A percentile compares a stretch with the other conserved stretches of the same genome.
phyloP scores from a whole-genome alignment of 2,329 filamentous ascomycete species.

The Aspergillus jensenii region DNA sequence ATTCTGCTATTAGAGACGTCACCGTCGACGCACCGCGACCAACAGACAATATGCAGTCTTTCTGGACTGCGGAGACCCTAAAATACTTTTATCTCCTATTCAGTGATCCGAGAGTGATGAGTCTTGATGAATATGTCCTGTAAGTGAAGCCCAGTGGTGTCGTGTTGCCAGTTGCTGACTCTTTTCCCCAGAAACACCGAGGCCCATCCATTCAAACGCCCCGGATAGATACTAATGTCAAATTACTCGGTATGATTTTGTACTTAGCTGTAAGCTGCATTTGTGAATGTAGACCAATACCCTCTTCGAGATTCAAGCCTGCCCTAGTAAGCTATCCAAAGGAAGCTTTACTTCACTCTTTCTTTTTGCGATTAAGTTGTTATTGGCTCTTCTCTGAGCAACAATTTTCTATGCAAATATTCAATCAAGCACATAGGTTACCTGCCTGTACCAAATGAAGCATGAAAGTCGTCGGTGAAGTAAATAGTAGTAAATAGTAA shows the following conservation, averaged over 20 bases:
- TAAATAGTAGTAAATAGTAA: not conserved
- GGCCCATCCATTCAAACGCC: constrained; percentile 28
- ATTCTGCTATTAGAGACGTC: constrained; percentile 67
- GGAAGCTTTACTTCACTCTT: not conserved
- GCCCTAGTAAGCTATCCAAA: not conserved
- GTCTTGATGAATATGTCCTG: constrained; percentile 49
- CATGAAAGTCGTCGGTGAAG: not conserved
- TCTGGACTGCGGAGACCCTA: constrained; percentile 61
- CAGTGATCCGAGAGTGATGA: constrained; percentile 44
- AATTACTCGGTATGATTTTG: not conserved
- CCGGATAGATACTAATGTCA: constrained; percentile 12
- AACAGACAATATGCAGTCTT: constrained; percentile 70
- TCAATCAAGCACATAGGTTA: not conserved
- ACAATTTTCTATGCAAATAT: not conserved
- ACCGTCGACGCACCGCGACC: constrained; percentile 48
- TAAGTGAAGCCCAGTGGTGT: constrained; percentile 27
- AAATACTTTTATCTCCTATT: constrained; percentile 51
- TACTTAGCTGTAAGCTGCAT: not conserved
- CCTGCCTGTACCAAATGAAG: not conserved
- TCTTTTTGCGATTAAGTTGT: not conserved
- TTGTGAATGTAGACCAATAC: constrained; percentile 12
- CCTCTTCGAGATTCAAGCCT: not conserved
- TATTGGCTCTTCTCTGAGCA: not conserved
- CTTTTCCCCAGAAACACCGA: constrained; percentile 20
- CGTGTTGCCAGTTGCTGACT: not conserved